phyloP scores from a whole-genome alignment of 441 rosid genomes.

The Biscutella laevigata region DNA sequence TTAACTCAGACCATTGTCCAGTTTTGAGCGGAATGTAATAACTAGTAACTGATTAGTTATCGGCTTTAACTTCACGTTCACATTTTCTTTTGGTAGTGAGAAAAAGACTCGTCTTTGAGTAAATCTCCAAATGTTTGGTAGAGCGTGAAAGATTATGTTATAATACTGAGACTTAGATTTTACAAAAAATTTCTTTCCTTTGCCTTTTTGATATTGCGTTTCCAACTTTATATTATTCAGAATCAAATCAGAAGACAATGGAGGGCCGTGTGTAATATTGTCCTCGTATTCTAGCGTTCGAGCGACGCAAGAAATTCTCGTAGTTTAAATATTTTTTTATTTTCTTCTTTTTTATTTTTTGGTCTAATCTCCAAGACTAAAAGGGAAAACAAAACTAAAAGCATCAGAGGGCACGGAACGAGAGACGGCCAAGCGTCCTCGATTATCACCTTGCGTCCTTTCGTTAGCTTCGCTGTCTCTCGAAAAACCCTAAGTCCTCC shows the following conservation, averaged over 20 bases:
- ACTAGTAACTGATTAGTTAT: not conserved
- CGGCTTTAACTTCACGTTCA: slow-evolving; percentile 16
- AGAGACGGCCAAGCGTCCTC: slow-evolving; percentile 15
- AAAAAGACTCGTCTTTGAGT: not conserved
- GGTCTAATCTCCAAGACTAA: too few species aligned
- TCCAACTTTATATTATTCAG: not conserved
- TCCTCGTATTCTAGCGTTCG: slow-evolving; percentile 16
- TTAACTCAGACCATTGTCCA: slow-evolving; percentile 6
- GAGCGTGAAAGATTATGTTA: not conserved
- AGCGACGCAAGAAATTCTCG: too few species aligned
- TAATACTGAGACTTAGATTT: not conserved
- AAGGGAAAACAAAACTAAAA: not conserved
- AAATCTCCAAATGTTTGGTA: slow-evolving; percentile 6
- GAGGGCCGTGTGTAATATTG: not conserved
- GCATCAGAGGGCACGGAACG: not conserved
- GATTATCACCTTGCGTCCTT: slow-evolving; percentile 8
- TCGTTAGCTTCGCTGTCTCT: slow-evolving; percentile 16
- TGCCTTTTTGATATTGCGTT: slow-evolving; percentile 1
- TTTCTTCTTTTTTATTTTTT: too few species aligned
- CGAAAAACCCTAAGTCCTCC: slow-evolving; percentile 13
- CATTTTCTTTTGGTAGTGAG: slow-evolving; percentile 4
- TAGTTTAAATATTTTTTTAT: too few species aligned
- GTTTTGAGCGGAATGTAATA: slow-evolving; percentile 8
- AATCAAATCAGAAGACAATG: not conserved
- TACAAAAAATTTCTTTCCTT: not conserved